Evolutionary conservation across 169 alveolate genomes (phyloP), one percentile per base, ranked within the genome.

Genomic region (Ichthyophthirius multifiliis): DNA sequence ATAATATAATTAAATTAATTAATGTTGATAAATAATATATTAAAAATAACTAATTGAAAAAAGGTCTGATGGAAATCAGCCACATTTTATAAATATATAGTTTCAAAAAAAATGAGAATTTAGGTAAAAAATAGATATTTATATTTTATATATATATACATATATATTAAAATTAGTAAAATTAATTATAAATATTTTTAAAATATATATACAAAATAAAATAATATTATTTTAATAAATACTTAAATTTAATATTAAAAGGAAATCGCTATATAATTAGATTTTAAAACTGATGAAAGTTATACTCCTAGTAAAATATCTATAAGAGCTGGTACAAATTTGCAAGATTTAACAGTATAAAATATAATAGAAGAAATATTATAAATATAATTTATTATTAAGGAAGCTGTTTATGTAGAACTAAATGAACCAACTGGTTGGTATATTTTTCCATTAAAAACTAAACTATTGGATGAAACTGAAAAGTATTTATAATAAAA

Each of bases 231-330:
- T 41, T 9, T 9, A 20, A 55, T 30, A 55, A 3, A 18, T n/a
- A 6, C 5, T 45, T 45, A 23, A 5, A 18, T 13, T 5, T 18
- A 39, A 37, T 37, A 16, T 4, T 67, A 12, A n/a, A 75, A 89
- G 74, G 96, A 93, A 83, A 77, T 95, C 4, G 87, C 95, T 74
- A 12, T 95, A 30, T 92, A 88, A 83, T 79, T 95, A 44, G 97
- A 94, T 85, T 92, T 92, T 85, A 95, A 95, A 89, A 88, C 95
- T 18, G 98, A 95, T 86, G 98, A 95, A 79, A 84, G 94, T 43
- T 95, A 95, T 81, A 95, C 98, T 18, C 98, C 98, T 7, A 90
- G 89, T 34, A 90, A 87, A 47, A 84, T 93, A 30, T 79, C 95
- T 4, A 88, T 93, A 35, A 87, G 94, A 84, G 94, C 90, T n/a